Base-by-base conservation (phyloP, 768 basidiomycete species). In the Glaciozyma martinii region DNA sequence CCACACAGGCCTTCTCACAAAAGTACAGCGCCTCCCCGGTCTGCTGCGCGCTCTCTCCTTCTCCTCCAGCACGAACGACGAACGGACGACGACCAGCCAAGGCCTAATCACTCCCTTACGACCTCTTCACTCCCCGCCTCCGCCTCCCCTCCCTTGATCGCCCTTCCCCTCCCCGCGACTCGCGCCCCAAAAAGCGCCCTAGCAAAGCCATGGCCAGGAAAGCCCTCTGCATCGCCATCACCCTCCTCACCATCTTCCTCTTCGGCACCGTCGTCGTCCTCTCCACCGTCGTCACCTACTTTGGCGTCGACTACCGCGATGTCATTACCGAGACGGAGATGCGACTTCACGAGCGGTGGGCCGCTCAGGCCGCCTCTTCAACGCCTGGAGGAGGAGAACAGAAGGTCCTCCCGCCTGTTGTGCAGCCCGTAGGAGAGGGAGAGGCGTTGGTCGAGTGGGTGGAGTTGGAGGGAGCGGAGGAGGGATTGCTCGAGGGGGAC, bases 181-280 rank as follows among this genome's bases (percentile, higher is more conserved):
- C 37, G 37, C 37, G 37, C 37, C 37, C 37, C 15, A 40, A 40
- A 40, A 40, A 40, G 10, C 33, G 37, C 37, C 37, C 37, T 13
- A 8, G 37, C 37, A 13, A 40, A 8, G 10, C 10, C 5, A 40
- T 40, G 37, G 37, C 37, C 37, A 40, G 37, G 37, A 40, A 40
- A 40, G 37, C 37, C 7, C 56, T 56, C 10, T 59, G 58, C 66
- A 67, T 71, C 63, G 61, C 64, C 55, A 79, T 86, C 58, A 75
- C 80, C 71, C 67, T 86, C 65, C 80, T 94, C 72, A 85, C 84
- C 63, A 81, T 90, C 71, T 77, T 93, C 79, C 85, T 97, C 63
- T 72, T 88, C 27, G 91, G 91, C 54, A 97, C 93, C 25, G 84
- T 95, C 77, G 72, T 89, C 76, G 91, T 98, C 64, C 85, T 98